Conservation (phyloP, 2,329 filamentous ascomycete genomes). For the Neopestalotiopsis sp. region DNA sequence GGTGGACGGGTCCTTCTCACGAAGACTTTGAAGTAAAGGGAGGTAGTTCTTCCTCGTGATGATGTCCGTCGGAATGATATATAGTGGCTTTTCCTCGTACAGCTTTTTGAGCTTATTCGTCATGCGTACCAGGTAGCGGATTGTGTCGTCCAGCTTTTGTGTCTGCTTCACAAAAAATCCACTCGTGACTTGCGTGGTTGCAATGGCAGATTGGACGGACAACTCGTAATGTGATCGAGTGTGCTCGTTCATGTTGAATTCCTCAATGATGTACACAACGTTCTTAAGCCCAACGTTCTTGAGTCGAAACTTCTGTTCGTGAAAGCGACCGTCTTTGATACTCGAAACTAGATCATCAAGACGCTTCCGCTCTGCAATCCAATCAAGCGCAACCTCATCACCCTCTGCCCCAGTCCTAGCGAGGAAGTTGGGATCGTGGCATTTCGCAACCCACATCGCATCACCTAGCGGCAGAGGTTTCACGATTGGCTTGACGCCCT, state of each 20-base stretch:
- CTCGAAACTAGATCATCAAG: conserved; percentile 80
- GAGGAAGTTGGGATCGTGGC: conserved; percentile 62
- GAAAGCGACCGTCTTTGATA: conserved; percentile 82
- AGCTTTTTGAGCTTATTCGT: conserved; percentile 69
- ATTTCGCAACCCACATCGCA: conserved; percentile 79
- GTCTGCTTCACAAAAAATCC: conserved; percentile 82
- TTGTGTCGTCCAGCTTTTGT: conserved; percentile 76
- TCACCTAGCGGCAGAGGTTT: conserved; percentile 76
- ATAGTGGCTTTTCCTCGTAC: conserved; percentile 64
- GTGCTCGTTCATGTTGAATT: conserved; percentile 65
- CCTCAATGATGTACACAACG: conserved; percentile 80
- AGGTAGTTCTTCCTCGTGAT: conserved; percentile 70
- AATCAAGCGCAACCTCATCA: conserved; percentile 76
- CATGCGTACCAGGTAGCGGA: conserved; percentile 75
- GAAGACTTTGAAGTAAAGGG: conserved; percentile 64
- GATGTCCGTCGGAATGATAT: conserved; percentile 69
- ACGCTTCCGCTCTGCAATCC: conserved; percentile 81
- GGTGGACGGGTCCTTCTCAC: conserved; percentile 51
- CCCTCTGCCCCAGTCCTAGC: conserved; percentile 63
- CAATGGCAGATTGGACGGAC: conserved; percentile 73
- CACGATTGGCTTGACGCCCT: conserved; percentile 68
- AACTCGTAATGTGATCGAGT: conserved; percentile 65
- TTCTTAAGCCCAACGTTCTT: conserved; percentile 75
- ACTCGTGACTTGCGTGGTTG: conserved; percentile 78
- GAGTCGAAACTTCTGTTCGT: conserved; percentile 84